phyloP scores from a whole-genome alignment of 225 moss, liverwort and hornwort genomes.

The Polytrichum commune region DNA sequence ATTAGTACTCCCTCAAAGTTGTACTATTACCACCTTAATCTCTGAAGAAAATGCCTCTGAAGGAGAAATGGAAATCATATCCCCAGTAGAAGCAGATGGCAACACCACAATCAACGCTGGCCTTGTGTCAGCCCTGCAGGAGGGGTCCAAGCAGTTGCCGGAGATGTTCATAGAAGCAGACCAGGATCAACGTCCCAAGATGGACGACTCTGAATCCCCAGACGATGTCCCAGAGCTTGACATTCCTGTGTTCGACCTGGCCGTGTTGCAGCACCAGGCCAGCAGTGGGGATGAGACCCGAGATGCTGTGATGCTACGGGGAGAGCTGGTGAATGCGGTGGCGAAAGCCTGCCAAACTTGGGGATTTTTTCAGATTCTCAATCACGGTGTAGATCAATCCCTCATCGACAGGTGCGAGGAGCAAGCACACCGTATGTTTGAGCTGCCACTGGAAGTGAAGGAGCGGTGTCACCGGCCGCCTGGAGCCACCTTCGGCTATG shows the following conservation, averaged over 20 bases:
- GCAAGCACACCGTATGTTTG: slow-evolving; percentile 33
- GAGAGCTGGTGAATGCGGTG: slow-evolving; percentile 9
- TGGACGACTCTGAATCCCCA: not conserved
- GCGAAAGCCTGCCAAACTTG: slow-evolving; percentile 20
- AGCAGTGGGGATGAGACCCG: not conserved
- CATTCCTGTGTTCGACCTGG: slow-evolving; percentile 16
- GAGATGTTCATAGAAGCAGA: slow-evolving; percentile 12
- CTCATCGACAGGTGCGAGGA: slow-evolving; percentile 19
- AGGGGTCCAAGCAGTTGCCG: slow-evolving; percentile 4
- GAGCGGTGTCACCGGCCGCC: slow-evolving; percentile 7
- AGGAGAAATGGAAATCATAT: not conserved
- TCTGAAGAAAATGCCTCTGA: not conserved
- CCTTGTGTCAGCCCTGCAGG: slow-evolving; percentile 1
- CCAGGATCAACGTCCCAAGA: slow-evolving; percentile 2
- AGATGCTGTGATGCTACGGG: not conserved
- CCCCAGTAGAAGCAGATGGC: not conserved
- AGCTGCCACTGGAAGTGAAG: slow-evolving; percentile 28
- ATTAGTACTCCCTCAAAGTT: too few species aligned
- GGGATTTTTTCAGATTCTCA: slow-evolving; percentile 55
- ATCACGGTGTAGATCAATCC: slow-evolving; percentile 35
- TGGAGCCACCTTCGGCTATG: slow-evolving; percentile 16
- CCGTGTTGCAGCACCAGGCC: slow-evolving; percentile 1
- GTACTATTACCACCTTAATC: too few species aligned
- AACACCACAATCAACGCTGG: slow-evolving; percentile 3
- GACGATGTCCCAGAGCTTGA: not conserved